Conservation (phyloP, 305 asterid species). For the Andrographis paniculata region DNA sequence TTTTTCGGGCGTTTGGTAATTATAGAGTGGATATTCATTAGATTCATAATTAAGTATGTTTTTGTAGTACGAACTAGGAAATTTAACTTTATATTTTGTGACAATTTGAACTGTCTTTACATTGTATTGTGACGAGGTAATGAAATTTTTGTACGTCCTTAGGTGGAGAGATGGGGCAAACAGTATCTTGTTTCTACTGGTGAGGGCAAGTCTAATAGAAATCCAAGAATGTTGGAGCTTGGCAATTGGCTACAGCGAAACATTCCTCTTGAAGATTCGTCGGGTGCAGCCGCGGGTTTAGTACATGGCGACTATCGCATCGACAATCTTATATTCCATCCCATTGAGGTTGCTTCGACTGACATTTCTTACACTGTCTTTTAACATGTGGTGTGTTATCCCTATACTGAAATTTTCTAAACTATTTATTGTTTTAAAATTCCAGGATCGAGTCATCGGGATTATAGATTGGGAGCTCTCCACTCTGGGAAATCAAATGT, state of each 20-base stretch:
- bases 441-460: conserved; percentile 92
- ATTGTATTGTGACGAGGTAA: conserved; percentile 12
- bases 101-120: conserved; percentile 1
- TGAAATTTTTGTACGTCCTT: conserved; percentile 16
- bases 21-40: too few species aligned
- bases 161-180: conserved; percentile 96
- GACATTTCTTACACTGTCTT: too few species aligned
- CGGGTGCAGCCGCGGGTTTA: conserved; percentile 70
- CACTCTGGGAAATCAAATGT: conserved; percentile 94
- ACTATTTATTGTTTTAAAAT: background rate
- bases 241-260: conserved; percentile 70
- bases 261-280: conserved; percentile 84
- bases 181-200: conserved; percentile 84
- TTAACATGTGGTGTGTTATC: too few species aligned
- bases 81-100: background rate
- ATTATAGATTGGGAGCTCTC: conserved; percentile 96
- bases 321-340: conserved; percentile 95
- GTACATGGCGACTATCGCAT: conserved; percentile 96
- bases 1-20: too few species aligned
- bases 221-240: conserved; percentile 77
- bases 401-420: too few species aligned
- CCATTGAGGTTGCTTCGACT: too few species aligned
- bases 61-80: conserved; percentile 5
- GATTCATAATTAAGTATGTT: too few species aligned
- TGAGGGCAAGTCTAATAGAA: conserved; percentile 74